Percentiles rank a stretch among this genome's conserved stretches.
phyloP scores from a whole-genome alignment of 2,329 filamentous ascomycete species.

The Byssothecium circinans region DNA sequence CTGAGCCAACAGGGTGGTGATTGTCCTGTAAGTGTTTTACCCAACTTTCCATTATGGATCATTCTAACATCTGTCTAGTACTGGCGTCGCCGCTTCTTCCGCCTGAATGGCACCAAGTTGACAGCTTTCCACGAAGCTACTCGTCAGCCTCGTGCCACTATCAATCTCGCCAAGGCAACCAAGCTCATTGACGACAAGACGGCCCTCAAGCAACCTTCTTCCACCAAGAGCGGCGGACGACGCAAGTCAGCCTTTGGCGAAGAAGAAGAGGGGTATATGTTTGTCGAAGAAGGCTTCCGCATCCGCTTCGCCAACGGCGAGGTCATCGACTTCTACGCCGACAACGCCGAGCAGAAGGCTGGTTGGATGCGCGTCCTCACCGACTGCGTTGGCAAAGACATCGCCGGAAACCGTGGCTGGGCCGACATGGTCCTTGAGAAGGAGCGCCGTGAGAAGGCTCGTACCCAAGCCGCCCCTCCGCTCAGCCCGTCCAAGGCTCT shows the following conservation, averaged over 20 bases:
- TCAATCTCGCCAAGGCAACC: slow-evolving; percentile 90
- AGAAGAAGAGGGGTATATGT: slow-evolving; percentile 99
- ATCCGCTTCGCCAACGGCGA: slow-evolving; percentile 98
- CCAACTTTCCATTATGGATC: neutral
- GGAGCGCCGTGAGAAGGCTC: slow-evolving; percentile 42
- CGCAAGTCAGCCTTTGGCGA: slow-evolving; percentile 95
- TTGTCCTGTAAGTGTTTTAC: slow-evolving; percentile 73
- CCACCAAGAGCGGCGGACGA: slow-evolving; percentile 72
- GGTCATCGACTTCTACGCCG: slow-evolving; percentile 97
- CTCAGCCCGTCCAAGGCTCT: slow-evolving; percentile 24
- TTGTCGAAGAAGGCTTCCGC: slow-evolving; percentile 98
- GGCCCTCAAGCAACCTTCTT: slow-evolving; percentile 77
- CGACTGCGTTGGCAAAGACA: slow-evolving; percentile 66
- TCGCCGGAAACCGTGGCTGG: slow-evolving; percentile 57
- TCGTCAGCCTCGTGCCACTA: slow-evolving; percentile 91
- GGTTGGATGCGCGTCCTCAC: slow-evolving; percentile 89
- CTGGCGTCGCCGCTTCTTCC: slow-evolving; percentile 98
- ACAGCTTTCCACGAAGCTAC: slow-evolving; percentile 97
- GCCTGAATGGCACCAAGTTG: slow-evolving; percentile 84
- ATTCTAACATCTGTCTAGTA: slow-evolving; percentile 59
- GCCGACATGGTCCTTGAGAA: slow-evolving; percentile 61
- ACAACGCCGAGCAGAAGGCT: slow-evolving; percentile 83
- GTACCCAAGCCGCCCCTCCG: slow-evolving; percentile 25
- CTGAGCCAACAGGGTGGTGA: slow-evolving; percentile 97
- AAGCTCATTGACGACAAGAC: slow-evolving; percentile 92